These are phyloP conservation scores for Deuterostichococcus epilithicus DNA, from an alignment of 139 green algal species.

Conservation along the genomic window DNA sequence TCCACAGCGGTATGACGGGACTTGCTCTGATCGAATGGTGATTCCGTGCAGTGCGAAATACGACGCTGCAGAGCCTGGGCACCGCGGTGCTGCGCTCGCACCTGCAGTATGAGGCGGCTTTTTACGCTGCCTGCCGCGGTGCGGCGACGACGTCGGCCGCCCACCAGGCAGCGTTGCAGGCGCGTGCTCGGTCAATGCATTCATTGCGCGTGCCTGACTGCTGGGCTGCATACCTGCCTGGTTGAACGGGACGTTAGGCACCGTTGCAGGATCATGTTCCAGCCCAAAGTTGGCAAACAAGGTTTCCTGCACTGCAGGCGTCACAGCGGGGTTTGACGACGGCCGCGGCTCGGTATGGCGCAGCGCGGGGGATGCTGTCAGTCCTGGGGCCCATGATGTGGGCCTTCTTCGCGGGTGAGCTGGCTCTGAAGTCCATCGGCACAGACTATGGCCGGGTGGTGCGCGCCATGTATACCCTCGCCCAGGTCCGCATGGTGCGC, in stretches of 20 bases:
- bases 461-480: slow-evolving; percentile 66
- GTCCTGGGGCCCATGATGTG: slow-evolving; percentile 75
- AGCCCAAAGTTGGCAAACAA: no score
- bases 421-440: slow-evolving; percentile 65
- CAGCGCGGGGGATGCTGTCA: slow-evolving; percentile 51
- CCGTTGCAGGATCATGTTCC: no score
- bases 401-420: slow-evolving; percentile 70
- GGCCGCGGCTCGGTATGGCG: slow-evolving; percentile 55
- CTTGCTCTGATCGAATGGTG: no score
- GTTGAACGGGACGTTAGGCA: no score
- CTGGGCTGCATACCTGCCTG: no score
- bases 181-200: no score
- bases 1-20: no score
- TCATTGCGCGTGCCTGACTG: no score
- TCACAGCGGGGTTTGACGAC: slow-evolving; percentile 49
- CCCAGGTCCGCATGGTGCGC: slow-evolving; percentile 61
- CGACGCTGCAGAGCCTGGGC: slow-evolving; percentile 45
- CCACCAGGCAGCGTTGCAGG: background rate
- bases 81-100: slow-evolving; percentile 37
- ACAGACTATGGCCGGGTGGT: slow-evolving; percentile 74
- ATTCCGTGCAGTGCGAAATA: slow-evolving; percentile 17
- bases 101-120: slow-evolving; percentile 49
- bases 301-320: slow-evolving; percentile 26
- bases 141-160: background rate
- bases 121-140: slow-evolving; percentile 19